phyloP scores from a whole-genome alignment of 140 eudicot species.

The Bidens hawaiensis region DNA sequence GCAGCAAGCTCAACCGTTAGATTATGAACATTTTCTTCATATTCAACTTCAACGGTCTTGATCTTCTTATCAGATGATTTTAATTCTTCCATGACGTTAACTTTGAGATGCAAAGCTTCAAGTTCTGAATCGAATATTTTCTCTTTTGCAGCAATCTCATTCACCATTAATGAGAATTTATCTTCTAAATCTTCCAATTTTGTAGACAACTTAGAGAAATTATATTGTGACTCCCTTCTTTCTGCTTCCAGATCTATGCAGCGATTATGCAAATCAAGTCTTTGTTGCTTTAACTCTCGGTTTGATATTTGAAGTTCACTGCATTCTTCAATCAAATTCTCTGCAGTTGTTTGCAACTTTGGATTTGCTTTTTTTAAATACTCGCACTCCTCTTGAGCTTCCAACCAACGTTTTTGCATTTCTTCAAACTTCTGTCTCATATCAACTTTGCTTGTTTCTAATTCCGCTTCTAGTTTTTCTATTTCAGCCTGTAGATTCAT shows the following conservation, averaged over 20 bases:
- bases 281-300: slow-evolving; percentile 58
- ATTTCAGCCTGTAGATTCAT: slow-evolving; percentile 40
- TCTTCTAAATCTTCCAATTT: slow-evolving; percentile 47
- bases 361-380: slow-evolving; percentile 57
- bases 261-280: slow-evolving; percentile 42
- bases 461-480: slow-evolving; percentile 38
- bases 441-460: slow-evolving; percentile 45
- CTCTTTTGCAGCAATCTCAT: slow-evolving; percentile 43
- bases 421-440: slow-evolving; percentile 49
- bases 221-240: slow-evolving; percentile 37
- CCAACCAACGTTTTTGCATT: slow-evolving; percentile 64
- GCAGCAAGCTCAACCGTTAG: slow-evolving; percentile 37
- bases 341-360: slow-evolving; percentile 54
- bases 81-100: slow-evolving; percentile 32
- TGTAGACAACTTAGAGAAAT: slow-evolving; percentile 28
- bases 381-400: slow-evolving; percentile 71
- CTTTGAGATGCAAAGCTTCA: slow-evolving; percentile 32
- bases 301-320: slow-evolving; percentile 54
- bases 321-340: slow-evolving; percentile 65
- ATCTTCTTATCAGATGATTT: slow-evolving; percentile 33
- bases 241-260: slow-evolving; percentile 45
- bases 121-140: slow-evolving; percentile 41
- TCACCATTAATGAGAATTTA: slow-evolving; percentile 32
- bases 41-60: slow-evolving; percentile 28
- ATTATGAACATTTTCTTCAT: slow-evolving; percentile 31